phyloP scores from a whole-genome alignment of 768 basidiomycete genomes.

The Mycena haematopus region DNA sequence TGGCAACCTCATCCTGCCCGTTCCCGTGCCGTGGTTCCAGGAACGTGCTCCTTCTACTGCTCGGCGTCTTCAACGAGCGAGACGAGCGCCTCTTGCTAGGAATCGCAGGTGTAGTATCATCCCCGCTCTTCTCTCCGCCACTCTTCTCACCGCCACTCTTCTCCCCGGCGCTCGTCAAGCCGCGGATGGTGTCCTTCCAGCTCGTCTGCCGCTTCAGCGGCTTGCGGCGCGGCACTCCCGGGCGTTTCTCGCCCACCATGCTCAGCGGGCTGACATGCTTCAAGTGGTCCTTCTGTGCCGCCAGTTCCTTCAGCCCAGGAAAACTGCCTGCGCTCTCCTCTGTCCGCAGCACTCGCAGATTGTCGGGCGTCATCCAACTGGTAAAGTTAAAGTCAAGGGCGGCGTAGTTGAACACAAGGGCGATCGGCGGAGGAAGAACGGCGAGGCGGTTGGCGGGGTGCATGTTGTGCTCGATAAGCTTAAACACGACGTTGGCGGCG shows the following conservation, averaged over 20 bases:
- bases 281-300: constrained; percentile 86
- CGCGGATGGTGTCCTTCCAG: constrained; percentile 66
- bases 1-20: constrained; percentile 12
- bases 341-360: constrained; percentile 82
- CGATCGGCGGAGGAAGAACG: constrained; percentile 73
- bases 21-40: constrained; percentile 24
- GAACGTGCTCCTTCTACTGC: constrained; percentile 32
- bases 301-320: constrained; percentile 70
- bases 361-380: constrained; percentile 91
- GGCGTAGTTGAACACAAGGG: constrained; percentile 88
- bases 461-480: constrained; percentile 74
- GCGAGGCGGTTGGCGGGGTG: constrained; percentile 40
- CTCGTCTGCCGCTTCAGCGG: constrained; percentile 61
- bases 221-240: constrained; percentile 42
- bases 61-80: constrained; percentile 38
- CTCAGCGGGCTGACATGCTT: constrained; percentile 89
- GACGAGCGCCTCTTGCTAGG: constrained; percentile 33
- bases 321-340: constrained; percentile 89
- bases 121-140: constrained; percentile 42
- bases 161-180: constrained; percentile 43
- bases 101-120: constrained; percentile 24
- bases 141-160: constrained; percentile 35
- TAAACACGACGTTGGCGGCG: constrained; percentile 83
- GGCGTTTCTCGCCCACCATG: constrained; percentile 80
- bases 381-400: constrained; percentile 98